phyloP scores from a whole-genome alignment of 208 protist species.

The Paratrypanosoma confusum region DNA sequence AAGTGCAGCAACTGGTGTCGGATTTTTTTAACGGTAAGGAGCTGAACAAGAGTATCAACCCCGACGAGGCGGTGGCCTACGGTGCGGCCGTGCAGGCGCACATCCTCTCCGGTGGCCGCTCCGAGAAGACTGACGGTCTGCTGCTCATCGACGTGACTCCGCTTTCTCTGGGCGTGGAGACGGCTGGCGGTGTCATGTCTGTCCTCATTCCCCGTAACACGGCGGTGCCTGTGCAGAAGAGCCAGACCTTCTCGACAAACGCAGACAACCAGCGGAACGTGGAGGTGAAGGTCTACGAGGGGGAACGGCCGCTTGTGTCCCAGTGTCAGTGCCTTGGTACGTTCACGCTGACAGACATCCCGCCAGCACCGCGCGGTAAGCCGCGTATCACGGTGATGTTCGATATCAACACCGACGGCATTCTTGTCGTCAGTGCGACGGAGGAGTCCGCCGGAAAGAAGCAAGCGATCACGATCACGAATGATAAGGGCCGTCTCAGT shows the following conservation, averaged over 20 bases:
- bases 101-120: slow-evolving; percentile 79
- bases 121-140: slow-evolving; percentile 59
- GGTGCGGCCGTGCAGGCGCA: slow-evolving; percentile 95
- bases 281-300: slow-evolving; percentile 89
- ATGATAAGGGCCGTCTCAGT: slow-evolving; percentile 94
- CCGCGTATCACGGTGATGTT: slow-evolving; percentile 98
- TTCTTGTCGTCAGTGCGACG: slow-evolving; percentile 91
- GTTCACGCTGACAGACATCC: slow-evolving; percentile 86
- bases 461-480: slow-evolving; percentile 90
- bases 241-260: slow-evolving; percentile 82
- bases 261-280: slow-evolving; percentile 86
- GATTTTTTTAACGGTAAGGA: slow-evolving; percentile 93
- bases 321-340: slow-evolving; percentile 93
- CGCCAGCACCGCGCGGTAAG: slow-evolving; percentile 83
- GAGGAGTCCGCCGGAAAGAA: slow-evolving; percentile 90
- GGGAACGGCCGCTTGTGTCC: slow-evolving; percentile 85
- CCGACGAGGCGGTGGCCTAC: slow-evolving; percentile 90
- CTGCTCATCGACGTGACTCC: slow-evolving; percentile 85
- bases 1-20: slow-evolving; percentile 93
- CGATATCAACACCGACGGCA: slow-evolving; percentile 97
- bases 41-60: slow-evolving; percentile 91
- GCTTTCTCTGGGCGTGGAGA: slow-evolving; percentile 92
- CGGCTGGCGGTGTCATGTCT: slow-evolving; percentile 93
- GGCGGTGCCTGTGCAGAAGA: slow-evolving; percentile 73
- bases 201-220: slow-evolving; percentile 82